phyloP scores from a whole-genome alignment of 2,329 filamentous ascomycete genomes.

The Rhinocladiella similis region DNA sequence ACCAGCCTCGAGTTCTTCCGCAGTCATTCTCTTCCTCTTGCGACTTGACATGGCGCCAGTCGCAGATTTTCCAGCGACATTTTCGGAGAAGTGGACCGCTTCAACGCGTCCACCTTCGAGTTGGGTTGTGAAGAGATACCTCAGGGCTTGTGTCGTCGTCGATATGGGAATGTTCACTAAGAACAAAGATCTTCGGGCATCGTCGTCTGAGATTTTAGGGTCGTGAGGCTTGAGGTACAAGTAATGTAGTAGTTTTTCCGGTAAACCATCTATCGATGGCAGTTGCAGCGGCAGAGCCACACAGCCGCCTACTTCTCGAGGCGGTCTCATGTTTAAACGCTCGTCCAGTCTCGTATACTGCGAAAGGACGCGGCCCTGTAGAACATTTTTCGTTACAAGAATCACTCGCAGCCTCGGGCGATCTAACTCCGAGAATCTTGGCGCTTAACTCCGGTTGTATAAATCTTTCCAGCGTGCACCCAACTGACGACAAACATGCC shows the following conservation, averaged over 20 bases:
- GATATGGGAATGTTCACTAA: conserved; percentile 87
- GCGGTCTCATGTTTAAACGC: conserved; percentile 36
- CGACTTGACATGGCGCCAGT: conserved; percentile 35
- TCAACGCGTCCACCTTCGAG: conserved; percentile 79
- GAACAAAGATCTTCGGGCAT: conserved; percentile 80
- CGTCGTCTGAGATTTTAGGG: conserved; percentile 71
- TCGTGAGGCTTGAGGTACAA: conserved; percentile 83
- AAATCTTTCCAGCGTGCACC: not conserved
- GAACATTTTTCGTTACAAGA: not conserved
- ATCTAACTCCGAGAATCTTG: too few relatives aligned
- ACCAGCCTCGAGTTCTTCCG: conserved; percentile 53
- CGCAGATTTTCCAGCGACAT: conserved; percentile 27
- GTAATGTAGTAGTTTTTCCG: conserved; percentile 69
- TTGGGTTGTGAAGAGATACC: conserved; percentile 71
- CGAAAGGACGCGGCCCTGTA: not conserved
- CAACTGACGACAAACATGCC: too few relatives aligned
- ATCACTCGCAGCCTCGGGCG: not conserved
- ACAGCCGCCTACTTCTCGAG: conserved; percentile 60
- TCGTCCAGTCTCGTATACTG: too few relatives aligned
- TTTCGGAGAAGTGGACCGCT: conserved; percentile 64
- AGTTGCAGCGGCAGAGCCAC: conserved; percentile 68
- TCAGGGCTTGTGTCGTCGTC: conserved; percentile 74
- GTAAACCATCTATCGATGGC: conserved; percentile 62
- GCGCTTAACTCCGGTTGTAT: too few relatives aligned
- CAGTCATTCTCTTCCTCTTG: conserved; percentile 57